Evolutionary conservation across 192 early-diverging fungal species (phyloP).

Genomic region (Thamnidium elegans): DNA sequence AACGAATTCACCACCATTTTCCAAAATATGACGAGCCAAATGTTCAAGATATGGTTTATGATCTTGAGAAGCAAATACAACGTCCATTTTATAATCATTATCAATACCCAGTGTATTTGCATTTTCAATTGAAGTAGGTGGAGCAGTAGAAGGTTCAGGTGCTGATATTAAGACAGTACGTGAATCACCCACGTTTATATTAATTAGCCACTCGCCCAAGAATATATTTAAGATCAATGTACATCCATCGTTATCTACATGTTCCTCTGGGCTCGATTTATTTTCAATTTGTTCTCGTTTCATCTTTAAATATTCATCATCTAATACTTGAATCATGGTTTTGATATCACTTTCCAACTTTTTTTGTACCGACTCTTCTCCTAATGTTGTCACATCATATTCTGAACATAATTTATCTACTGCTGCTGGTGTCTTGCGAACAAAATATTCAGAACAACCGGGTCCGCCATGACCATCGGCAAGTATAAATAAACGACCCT

Average conservation of each 20-base stretch:
- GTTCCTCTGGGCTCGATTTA: slow-evolving; percentile 19
- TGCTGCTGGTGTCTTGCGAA: slow-evolving; percentile 41
- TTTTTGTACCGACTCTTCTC: slow-evolving; percentile 32
- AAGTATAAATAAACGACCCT: slow-evolving; percentile 50
- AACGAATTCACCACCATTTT: slow-evolving; percentile 60
- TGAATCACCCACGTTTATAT: slow-evolving; percentile 58
- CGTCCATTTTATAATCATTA: slow-evolving; percentile 44
- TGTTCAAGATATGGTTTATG: slow-evolving; percentile 59
- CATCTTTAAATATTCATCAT: slow-evolving; percentile 49
- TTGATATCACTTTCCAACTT: slow-evolving; percentile 43
- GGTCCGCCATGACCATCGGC: slow-evolving; percentile 60
- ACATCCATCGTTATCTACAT: slow-evolving; percentile 48
- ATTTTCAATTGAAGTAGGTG: slow-evolving; percentile 13
- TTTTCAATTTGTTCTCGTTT: slow-evolving; percentile 34
- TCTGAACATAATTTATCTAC: slow-evolving; percentile 44
- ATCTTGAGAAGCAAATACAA: slow-evolving; percentile 52
- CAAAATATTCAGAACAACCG: slow-evolving; percentile 53
- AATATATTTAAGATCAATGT: slow-evolving; percentile 56
- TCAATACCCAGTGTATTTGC: slow-evolving; percentile 23
- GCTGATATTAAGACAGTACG: slow-evolving; percentile 48
- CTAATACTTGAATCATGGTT: slow-evolving; percentile 42
- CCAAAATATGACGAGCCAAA: slow-evolving; percentile 50
- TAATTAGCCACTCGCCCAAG: slow-evolving; percentile 55
- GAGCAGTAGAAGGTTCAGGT: slow-evolving; percentile 7
- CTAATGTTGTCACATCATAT: slow-evolving; percentile 22